Base-by-base conservation (phyloP, 176 grass and related monocot species). In the Phyllostachys edulis region DNA sequence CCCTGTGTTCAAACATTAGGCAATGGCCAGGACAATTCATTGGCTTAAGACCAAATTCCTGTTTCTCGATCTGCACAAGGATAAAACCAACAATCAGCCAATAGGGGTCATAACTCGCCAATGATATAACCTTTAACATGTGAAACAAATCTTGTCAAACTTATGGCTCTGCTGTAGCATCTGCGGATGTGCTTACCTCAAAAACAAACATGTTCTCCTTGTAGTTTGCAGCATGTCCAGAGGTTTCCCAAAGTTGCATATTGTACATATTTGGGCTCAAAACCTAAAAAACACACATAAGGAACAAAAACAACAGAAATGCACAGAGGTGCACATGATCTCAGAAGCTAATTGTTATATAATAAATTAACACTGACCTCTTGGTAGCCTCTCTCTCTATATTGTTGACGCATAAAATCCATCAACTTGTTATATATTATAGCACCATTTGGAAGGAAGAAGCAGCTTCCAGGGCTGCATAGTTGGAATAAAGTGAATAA, bases 21-120 rank as follows among this genome's bases (percentile, higher is more conserved):
- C 96, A 99, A 73, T 96, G 96, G 3, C 96, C 96, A 63, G 96
- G 96, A 81, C 96, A 99, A 87, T 99, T 99, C 96, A 99, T 99
- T 82, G 96, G 96, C 86, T 99, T 99, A 67, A 99, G 93, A 85
- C 93, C 96, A 79, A 99, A 99, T 85, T 96, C 96, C 75, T 99
- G 93, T 73, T 95, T 99, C 88, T 99, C 96, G 24, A 99, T 87
- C 93, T 99, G 77, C 65, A 89, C 41, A 77, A 63, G 55, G 68
- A 51, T 61, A n/a, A 51, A 36, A 41, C 63, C 32, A 63, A 80
- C 5, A 79, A 64, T 37, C 8, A 80, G 2, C 54, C 71, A 63
- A 12, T 69, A 41, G 0, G 71, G 4, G 15, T 71, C 32, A 34
- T 64, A 50, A 39, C 15, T 49, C 6, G 5, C 2, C 1, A 9